A percentile compares a stretch with the other conserved stretches of the same genome.
Evolutionary conservation across 441 rosid genomes (phyloP).

Genomic region (Dalechampia spathulata): DNA sequence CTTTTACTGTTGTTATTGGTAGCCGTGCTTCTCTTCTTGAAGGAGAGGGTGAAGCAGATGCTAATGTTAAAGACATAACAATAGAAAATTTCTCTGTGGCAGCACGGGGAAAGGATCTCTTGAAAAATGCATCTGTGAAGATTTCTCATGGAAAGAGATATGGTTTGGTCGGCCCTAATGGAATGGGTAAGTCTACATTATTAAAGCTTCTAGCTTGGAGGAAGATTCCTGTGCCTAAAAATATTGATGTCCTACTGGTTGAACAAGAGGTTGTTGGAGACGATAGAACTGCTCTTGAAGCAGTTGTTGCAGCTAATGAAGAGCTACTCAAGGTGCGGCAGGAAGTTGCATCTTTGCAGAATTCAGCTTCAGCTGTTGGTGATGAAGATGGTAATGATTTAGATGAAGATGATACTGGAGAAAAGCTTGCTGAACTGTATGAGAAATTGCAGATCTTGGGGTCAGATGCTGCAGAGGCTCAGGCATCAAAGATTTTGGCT

Average conservation of each 20-base stretch:
- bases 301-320: conserved; percentile 87
- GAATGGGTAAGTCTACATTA: conserved; percentile 89
- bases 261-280: conserved; percentile 94
- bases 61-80: conserved; percentile 74
- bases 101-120: conserved; percentile 81
- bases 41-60: conserved; percentile 75
- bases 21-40: conserved; percentile 74
- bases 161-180: conserved; percentile 92
- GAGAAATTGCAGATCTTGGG: conserved; percentile 79
- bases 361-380: conserved; percentile 28
- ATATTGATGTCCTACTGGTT: conserved; percentile 89
- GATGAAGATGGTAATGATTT: conserved; percentile 20
- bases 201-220: conserved; percentile 94
- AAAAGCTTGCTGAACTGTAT: conserved; percentile 68
- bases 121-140: conserved; percentile 71
- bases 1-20: conserved; percentile 85
- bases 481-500: conserved; percentile 87
- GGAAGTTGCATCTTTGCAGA: conserved; percentile 57
- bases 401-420: conserved; percentile 57
- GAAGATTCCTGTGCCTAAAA: conserved; percentile 89
- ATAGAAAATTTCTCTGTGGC: conserved; percentile 83
- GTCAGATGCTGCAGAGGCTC: conserved; percentile 91
- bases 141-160: conserved; percentile 94
- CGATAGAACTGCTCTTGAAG: conserved; percentile 68
- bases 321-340: conserved; percentile 60